Base-by-base conservation (phyloP, 345 rosid genomes). In the Draba incana region DNA sequence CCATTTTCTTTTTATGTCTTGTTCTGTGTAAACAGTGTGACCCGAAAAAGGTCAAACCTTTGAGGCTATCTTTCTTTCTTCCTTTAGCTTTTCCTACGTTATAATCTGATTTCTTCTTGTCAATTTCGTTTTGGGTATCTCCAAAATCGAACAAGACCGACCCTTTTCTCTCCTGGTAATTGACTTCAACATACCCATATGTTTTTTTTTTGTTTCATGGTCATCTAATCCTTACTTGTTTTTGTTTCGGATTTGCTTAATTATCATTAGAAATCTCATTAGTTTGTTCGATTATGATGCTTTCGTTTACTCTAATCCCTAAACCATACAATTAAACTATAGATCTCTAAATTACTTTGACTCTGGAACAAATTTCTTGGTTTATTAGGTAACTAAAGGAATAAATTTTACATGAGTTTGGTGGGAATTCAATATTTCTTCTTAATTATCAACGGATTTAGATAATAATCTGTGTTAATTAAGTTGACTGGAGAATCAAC, bases 141-240 rank as follows among this genome's bases (percentile, higher is more conserved):
- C 57, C 58, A 68, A 6, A 30, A 30, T 48, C 33, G 10, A 45
- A 67, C 20, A 68, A 35, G 39, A 35, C 39, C 64, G 39, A 35
- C 39, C 58, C 63, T 62, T 44, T 44, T 73, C 77, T 68, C 75
- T 62, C 70, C 70, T 69, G 75, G 79, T 75, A 75, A 62, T 57
- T 68, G 60, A 68, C 64, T 54, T 68, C 66, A 50, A 2, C 60
- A 30, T 28, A 16, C 35, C n/a, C 1, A 24, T 30, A 28, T 28
- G 31, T 28, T 27, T 3, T 47, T 12, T 48, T 35, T 13, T 33
- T 54, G 4, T 57, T 37, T 45, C 15, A 0, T 66, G 28, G 30
- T 24, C 52, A 9, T 42, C n/a, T 9, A 11, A 25, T 65, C 16
- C 42, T 15, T 48, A 3, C 13, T 35, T 52, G 10, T 28, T 45